phyloP scores from a whole-genome alignment of 2,329 filamentous ascomycete genomes.

The Hysterium pulicare region DNA sequence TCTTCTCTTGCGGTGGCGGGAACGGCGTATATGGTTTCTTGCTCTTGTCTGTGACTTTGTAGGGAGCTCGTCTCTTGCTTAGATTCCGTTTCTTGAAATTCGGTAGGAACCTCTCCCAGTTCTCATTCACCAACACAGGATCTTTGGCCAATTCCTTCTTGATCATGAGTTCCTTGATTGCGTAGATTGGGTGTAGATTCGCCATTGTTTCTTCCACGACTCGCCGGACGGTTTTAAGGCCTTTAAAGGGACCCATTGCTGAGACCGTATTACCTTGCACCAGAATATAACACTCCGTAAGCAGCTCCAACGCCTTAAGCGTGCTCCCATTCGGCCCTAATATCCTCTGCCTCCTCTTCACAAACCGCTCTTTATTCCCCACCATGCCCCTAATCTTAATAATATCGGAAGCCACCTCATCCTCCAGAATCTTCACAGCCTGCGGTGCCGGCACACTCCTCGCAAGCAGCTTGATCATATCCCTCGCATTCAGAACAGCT shows the following conservation, averaged over 20 bases:
- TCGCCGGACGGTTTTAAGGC: conserved; percentile 84
- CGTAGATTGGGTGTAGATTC: conserved; percentile 86
- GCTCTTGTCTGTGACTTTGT: conserved; percentile 84
- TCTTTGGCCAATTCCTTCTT: conserved; percentile 89
- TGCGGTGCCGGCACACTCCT: conserved; percentile 90
- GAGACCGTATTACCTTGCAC: conserved; percentile 96
- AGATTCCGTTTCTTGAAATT: conserved; percentile 95
- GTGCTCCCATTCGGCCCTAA: conserved; percentile 89
- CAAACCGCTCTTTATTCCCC: conserved; percentile 89
- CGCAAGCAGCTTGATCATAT: conserved; percentile 88
- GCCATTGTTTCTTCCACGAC: conserved; percentile 95
- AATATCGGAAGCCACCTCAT: conserved; percentile 87
- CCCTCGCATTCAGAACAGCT: conserved; percentile 86
- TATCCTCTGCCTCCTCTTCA: conserved; percentile 90
- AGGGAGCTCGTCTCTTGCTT: conserved; percentile 76
- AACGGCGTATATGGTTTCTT: conserved; percentile 97
- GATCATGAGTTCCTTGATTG: conserved; percentile 95
- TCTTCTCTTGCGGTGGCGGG: conserved; percentile 95
- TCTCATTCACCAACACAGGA: conserved; percentile 79
- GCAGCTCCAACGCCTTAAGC: conserved; percentile 86
- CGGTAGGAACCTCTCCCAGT: conserved; percentile 92
- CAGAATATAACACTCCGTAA: conserved; percentile 88
- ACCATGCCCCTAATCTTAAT: conserved; percentile 93
- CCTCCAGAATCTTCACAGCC: conserved; percentile 89
- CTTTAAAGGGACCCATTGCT: conserved; percentile 88